These are phyloP conservation scores for Erysimum cheiri DNA, from an alignment of 441 rosid genomes.

Conservation along the genomic window DNA sequence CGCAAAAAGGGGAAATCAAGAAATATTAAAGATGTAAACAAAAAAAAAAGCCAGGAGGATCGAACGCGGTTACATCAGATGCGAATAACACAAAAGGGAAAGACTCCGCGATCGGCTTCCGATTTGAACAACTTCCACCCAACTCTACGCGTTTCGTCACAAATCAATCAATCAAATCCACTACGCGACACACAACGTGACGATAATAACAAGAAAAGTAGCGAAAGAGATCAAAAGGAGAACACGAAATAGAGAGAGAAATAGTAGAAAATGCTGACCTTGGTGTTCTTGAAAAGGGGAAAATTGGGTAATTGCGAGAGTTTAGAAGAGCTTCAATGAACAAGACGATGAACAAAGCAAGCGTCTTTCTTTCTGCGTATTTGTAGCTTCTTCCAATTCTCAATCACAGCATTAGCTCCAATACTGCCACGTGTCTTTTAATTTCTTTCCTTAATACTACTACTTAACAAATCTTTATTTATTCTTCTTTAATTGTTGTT, in stretches of 20 bases:
- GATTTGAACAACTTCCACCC: slow-evolving; percentile 50
- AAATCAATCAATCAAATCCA: slow-evolving; percentile 27
- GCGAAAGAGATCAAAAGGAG: too few species aligned
- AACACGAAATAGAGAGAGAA: slow-evolving; percentile 13
- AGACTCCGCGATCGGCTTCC: slow-evolving; percentile 53
- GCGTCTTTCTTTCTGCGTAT: slow-evolving; percentile 32
- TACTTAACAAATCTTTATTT: slow-evolving; percentile 13
- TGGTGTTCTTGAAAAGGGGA: neutral
- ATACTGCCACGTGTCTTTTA: slow-evolving; percentile 41
- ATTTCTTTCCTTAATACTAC: neutral
- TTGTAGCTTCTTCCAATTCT: slow-evolving; percentile 44
- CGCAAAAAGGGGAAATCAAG: slow-evolving; percentile 35
- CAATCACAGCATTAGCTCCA: slow-evolving; percentile 10
- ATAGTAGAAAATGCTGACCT: slow-evolving; percentile 43
- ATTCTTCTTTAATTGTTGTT: slow-evolving; percentile 4
- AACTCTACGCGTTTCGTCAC: slow-evolving; percentile 47
- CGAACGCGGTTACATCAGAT: slow-evolving; percentile 17
- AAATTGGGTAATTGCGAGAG: slow-evolving; percentile 15
- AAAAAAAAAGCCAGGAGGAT: neutral
- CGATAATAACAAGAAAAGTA: slow-evolving; percentile 13
- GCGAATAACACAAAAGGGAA: slow-evolving; percentile 22
- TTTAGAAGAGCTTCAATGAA: slow-evolving; percentile 14
- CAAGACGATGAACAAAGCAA: slow-evolving; percentile 5
- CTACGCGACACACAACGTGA: slow-evolving; percentile 24
- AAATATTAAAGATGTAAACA: neutral